Conservation (phyloP, 129 eudicot species). For the Flaveria bidentis region DNA sequence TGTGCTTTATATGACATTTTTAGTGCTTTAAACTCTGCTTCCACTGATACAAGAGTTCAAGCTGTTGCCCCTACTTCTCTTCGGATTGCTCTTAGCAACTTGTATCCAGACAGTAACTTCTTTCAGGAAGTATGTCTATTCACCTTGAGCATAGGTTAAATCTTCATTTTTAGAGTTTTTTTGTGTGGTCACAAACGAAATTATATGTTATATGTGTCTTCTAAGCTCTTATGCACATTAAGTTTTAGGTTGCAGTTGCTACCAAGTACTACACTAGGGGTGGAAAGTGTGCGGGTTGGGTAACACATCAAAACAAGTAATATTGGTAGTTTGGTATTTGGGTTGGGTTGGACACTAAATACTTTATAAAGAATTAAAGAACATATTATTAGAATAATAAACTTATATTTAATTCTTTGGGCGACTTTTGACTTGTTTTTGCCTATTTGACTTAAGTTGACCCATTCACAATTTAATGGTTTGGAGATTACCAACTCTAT, state of each 20-base stretch:
- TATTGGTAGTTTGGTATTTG: background rate
- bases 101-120: conserved; percentile 94
- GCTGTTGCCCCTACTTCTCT: conserved; percentile 88
- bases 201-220: background rate
- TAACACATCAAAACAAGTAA: background rate
- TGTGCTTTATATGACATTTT: conserved; percentile 87
- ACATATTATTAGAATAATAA: background rate
- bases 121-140: conserved; percentile 74
- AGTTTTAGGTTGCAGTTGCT: background rate
- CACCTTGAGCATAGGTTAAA: conserved; percentile 3
- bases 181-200: background rate
- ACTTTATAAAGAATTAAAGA: conserved; percentile 6
- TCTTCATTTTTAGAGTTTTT: background rate
- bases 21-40: conserved; percentile 58
- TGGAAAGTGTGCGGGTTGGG: background rate
- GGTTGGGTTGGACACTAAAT: background rate
- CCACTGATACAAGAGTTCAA: conserved; percentile 58
- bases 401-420: background rate
- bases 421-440: background rate
- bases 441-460: background rate
- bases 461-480: background rate
- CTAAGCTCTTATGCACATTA: background rate
- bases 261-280: background rate
- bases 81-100: conserved; percentile 89
- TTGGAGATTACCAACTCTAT: background rate